Base-by-base conservation (phyloP, 345 rosid genomes). In the Raphanus raphanistrum region DNA sequence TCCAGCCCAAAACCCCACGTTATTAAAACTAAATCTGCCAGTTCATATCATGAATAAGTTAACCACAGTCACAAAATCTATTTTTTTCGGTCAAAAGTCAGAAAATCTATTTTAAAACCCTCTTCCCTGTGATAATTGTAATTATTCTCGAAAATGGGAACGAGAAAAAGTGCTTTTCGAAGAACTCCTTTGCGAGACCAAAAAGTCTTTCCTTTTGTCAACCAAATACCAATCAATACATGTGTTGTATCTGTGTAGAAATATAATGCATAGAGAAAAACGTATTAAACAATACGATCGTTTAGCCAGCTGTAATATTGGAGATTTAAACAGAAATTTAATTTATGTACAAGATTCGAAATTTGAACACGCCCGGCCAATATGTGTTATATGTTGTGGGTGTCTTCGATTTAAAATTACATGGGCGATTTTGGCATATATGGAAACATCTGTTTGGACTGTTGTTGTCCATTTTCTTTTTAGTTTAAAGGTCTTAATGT, bases 161-260 rank as follows among this genome's bases (percentile, higher is more conserved):
- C 62, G 27, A 7, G 33, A 3, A 68, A 69, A 63, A 33, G 16
- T 28, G 5, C 65, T 76, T 76, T 76, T 3, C 31, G 15, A 62
- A 76, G 31, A 62, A 70, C 7, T 76, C 15, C 33, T 52, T 63
- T 4, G 64, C 15, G 63, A 69, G 7, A 27, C 10, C 65, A 52
- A 54, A 28, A 70, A 52, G 75, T 57, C n/a, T 70, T 63, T 54
- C 65, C 65, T 70, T 76, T 70, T 70, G 80, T 76, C 74, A 76
- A 69, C 74, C 55, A 8, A 8, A 2, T 32, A 8, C 6, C 36
- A 32, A 32, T 8, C 36, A 69, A 61, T 69, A 61, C 54, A 4
- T 69, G 31, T 59, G 11, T 69, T 29, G 21, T 68, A 4, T 69
- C 13, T 62, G 54, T 70, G 33, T 75, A 11, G 3, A 58, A 58